Percentiles rank a stretch among this genome's conserved stretches.
phyloP scores from a whole-genome alignment of 768 basidiomycete genomes.

The Russula foetens region DNA sequence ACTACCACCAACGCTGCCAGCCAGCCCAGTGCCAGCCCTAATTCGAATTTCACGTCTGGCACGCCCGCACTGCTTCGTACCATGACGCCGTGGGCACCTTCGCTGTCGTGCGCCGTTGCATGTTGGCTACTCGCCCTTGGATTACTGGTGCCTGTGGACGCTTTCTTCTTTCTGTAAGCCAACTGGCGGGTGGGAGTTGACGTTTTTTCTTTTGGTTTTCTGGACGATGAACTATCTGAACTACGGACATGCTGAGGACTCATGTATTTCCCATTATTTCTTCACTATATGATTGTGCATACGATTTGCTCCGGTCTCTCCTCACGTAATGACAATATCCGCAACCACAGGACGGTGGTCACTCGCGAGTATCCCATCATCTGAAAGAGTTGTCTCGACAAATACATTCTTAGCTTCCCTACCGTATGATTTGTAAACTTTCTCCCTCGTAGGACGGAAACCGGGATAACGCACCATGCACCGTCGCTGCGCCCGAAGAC shows the following conservation, averaged over 20 bases:
- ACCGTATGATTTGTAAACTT: neutral
- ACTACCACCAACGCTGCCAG: neutral
- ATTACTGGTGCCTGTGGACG: neutral
- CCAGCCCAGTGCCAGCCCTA: neutral
- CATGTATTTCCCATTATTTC: too few species aligned
- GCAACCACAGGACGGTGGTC: conserved; percentile 50
- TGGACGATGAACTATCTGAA: neutral
- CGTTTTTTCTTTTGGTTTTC: neutral
- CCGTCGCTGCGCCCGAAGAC: conserved; percentile 42
- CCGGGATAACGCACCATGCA: conserved; percentile 32
- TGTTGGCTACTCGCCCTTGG: neutral
- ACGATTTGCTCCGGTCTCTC: neutral
- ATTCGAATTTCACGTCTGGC: neutral
- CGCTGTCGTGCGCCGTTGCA: neutral
- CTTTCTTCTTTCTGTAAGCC: too few species aligned
- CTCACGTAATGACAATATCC: conserved; percentile 26
- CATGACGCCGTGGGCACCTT: neutral
- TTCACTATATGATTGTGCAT: neutral
- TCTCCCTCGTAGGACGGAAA: neutral
- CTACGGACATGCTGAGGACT: too few species aligned
- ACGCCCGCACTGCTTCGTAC: neutral
- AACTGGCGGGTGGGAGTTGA: too few species aligned
- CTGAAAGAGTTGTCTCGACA: neutral
- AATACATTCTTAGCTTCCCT: conserved; percentile 1
- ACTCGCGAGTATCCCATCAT: conserved; percentile 41